Conservation (phyloP, 1,139 yeast genomes). For the Debaryomyces coudertii region DNA sequence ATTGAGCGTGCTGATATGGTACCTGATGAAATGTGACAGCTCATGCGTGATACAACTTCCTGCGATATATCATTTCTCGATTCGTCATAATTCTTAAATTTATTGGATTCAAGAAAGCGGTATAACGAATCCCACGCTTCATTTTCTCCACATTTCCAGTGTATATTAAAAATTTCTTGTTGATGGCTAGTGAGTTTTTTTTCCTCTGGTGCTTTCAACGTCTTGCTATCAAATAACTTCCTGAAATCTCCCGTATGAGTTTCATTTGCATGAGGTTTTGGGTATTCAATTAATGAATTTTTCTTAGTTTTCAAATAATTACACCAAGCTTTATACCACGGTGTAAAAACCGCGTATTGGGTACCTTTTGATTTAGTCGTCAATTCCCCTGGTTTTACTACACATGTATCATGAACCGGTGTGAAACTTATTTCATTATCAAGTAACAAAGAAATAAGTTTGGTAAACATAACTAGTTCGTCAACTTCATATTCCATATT, state of each 20-base stretch:
- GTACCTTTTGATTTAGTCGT: conserved; percentile 45
- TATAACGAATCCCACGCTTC: conserved; percentile 36
- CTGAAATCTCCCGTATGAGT: neutral
- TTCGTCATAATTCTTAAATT: conserved; percentile 33
- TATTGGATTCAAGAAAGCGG: conserved; percentile 29
- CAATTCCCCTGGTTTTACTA: conserved; percentile 48
- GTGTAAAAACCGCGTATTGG: conserved; percentile 55
- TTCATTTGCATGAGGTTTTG: conserved; percentile 4
- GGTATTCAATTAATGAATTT: neutral
- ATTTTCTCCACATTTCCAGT: conserved; percentile 42
- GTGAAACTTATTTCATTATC: conserved; percentile 25
- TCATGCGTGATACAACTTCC: conserved; percentile 44
- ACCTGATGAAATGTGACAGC: conserved; percentile 52
- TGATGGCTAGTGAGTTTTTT: conserved; percentile 13
- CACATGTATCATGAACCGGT: conserved; percentile 50
- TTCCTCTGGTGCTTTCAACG: conserved; percentile 16
- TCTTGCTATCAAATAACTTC: neutral
- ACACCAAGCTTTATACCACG: conserved; percentile 56
- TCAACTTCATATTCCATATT: conserved; percentile 57
- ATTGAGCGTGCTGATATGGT: conserved; percentile 46
- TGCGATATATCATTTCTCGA: conserved; percentile 29
- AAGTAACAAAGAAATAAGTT: conserved; percentile 21
- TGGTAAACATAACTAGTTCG: conserved; percentile 44
- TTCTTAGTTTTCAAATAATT: conserved; percentile 22
- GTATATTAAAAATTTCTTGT: conserved; percentile 14